phyloP scores from a whole-genome alignment of 2,329 filamentous ascomycete genomes.

The Mariannaea elegans region DNA sequence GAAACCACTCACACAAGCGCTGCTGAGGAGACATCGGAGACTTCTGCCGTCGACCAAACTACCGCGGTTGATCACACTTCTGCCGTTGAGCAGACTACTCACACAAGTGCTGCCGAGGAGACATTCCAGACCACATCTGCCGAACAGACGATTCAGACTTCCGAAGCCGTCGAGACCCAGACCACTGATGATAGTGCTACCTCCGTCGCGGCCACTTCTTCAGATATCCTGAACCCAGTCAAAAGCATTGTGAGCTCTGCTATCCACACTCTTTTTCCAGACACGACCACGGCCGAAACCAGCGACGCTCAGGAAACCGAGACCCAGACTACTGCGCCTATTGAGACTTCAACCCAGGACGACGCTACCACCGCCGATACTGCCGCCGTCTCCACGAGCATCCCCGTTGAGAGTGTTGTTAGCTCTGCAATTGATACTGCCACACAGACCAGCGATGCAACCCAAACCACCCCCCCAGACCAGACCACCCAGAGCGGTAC shows the following conservation, averaged over 20 bases:
- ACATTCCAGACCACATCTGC: background rate
- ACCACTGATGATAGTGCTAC: background rate
- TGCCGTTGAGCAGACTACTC: background rate
- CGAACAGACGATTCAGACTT: background rate
- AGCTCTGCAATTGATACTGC: background rate
- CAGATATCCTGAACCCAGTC: slow-evolving; percentile 32
- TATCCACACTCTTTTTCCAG: slow-evolving; percentile 25
- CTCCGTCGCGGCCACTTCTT: slow-evolving; percentile 13
- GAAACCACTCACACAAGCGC: background rate
- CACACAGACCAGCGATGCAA: background rate
- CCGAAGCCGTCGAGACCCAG: slow-evolving; percentile 4
- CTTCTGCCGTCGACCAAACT: background rate
- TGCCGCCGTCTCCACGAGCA: background rate
- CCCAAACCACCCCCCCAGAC: background rate
- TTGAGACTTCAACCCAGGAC: slow-evolving; percentile 12
- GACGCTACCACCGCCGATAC: background rate
- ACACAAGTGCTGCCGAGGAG: background rate
- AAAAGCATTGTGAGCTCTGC: slow-evolving; percentile 34
- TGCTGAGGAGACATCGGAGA: background rate
- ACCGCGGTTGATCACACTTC: background rate
- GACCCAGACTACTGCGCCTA: slow-evolving; percentile 17
- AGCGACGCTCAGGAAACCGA: background rate
- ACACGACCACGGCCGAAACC: slow-evolving; percentile 9
- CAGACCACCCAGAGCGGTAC: background rate
- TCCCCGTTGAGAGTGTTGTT: background rate